These are phyloP conservation scores for Eucalyptus curtisii DNA, from an alignment of 345 rosid genomes.

Conservation along the genomic window DNA sequence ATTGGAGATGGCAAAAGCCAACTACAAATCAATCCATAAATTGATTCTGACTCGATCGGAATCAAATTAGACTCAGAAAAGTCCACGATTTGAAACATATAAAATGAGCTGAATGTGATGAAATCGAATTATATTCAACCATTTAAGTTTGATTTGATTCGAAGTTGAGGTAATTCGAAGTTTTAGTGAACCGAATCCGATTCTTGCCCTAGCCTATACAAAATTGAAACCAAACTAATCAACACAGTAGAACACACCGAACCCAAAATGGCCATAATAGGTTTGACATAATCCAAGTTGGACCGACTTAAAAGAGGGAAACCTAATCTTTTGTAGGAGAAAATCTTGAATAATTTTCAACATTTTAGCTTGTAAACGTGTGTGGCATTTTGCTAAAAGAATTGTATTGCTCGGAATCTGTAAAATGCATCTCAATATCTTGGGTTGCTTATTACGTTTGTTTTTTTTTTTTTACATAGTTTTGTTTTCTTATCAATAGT, in stretches of 20 bases:
- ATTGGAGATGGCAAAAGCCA: neutral
- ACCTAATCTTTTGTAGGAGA: neutral
- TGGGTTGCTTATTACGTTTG: neutral
- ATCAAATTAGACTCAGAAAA: neutral
- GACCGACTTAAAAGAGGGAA: neutral
- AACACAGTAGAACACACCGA: neutral
- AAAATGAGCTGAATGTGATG: neutral
- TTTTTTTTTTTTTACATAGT: neutral
- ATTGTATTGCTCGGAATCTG: neutral
- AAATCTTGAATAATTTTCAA: neutral
- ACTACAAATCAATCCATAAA: neutral
- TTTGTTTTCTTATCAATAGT: neutral
- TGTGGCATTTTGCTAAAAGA: neutral
- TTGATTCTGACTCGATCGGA: rapidly evolving
- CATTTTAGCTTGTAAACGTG: neutral
- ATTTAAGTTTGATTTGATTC: neutral
- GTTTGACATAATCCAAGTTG: neutral
- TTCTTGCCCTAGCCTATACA: neutral
- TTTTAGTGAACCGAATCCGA: rapidly evolving
- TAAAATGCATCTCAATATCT: neutral
- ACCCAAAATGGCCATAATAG: neutral
- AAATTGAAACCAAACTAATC: neutral
- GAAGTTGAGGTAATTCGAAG: rapidly evolving
- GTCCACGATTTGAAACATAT: neutral
- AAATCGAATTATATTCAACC: neutral